Evolutionary conservation across 495 filamentous ascomycete genomes (phyloP).

Genomic region (Penicillium roqueforti): DNA sequence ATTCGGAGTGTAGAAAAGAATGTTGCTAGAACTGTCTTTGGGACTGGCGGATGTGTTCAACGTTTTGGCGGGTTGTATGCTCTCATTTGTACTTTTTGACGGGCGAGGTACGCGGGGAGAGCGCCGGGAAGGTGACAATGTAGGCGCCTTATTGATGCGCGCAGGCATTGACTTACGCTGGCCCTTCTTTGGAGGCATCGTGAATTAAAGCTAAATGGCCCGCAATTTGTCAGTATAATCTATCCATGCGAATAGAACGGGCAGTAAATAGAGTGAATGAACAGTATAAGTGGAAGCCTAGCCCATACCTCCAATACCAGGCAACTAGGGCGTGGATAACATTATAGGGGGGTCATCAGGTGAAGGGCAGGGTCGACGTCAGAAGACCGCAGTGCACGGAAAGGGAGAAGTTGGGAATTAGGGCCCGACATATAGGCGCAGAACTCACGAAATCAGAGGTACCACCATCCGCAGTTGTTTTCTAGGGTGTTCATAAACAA

Average conservation of each 20-base stretch:
- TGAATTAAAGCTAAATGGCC: constrained; percentile 13
- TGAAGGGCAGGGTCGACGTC: constrained; percentile 14
- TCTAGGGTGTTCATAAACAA: neutral
- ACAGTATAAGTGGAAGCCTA: neutral
- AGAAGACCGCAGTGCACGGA: constrained; percentile 12
- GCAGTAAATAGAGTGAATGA: neutral
- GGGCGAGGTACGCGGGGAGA: constrained; percentile 17
- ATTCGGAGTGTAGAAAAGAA: constrained; percentile 14
- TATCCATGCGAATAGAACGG: constrained; percentile 8
- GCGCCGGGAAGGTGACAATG: constrained; percentile 20
- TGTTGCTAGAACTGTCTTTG: constrained; percentile 12
- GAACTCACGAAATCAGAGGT: constrained; percentile 15
- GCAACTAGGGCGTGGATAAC: constrained; percentile 1
- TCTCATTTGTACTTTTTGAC: constrained; percentile 5
- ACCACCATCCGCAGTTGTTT: constrained; percentile 3
- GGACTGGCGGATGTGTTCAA: constrained; percentile 10
- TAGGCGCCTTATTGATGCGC: constrained; percentile 11
- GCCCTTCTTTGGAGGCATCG: constrained; percentile 26
- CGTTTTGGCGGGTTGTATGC: constrained; percentile 5
- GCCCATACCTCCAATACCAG: neutral
- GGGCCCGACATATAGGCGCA: constrained; percentile 8
- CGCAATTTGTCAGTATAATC: constrained; percentile 8
- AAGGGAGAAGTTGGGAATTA: constrained; percentile 22
- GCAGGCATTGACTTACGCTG: constrained; percentile 22
- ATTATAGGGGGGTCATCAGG: constrained; percentile 3